Percentiles rank a stretch among this genome's conserved stretches.
These are phyloP conservation scores for Penicillium alfredii DNA, from an alignment of 495 filamentous ascomycete genomes.

Conservation along the genomic window DNA sequence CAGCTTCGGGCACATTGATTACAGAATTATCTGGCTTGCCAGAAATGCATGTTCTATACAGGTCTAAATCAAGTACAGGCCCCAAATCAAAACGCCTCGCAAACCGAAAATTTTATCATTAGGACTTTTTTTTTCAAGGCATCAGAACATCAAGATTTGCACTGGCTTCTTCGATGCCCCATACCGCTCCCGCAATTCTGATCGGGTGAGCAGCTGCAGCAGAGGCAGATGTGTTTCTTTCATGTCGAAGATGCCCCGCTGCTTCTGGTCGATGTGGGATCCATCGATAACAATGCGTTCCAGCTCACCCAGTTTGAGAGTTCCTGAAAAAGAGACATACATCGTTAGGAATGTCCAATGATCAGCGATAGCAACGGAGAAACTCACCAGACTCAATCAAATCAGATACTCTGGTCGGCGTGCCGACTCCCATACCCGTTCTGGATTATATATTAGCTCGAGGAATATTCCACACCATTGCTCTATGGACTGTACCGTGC, in stretches of 20 bases:
- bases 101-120: too few species aligned
- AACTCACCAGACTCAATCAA: constrained; percentile 70
- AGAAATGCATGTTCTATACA: too few species aligned
- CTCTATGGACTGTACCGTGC: constrained; percentile 41
- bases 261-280: constrained; percentile 87
- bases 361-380: too few species aligned
- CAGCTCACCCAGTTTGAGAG: constrained; percentile 60
- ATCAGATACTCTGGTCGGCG: constrained; percentile 73
- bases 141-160: constrained; percentile 39
- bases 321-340: constrained; percentile 49
- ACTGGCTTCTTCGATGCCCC: constrained; percentile 32
- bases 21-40: too few species aligned
- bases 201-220: constrained; percentile 57
- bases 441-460: constrained; percentile 32
- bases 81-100: too few species aligned
- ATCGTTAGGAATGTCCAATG: too few species aligned
- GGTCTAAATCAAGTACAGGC: too few species aligned
- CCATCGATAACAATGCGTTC: constrained; percentile 81
- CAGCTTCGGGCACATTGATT: too few species aligned
- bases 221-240: constrained; percentile 77
- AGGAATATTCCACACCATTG: not conserved
- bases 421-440: constrained; percentile 83
- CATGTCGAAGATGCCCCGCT: constrained; percentile 88
- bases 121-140: constrained; percentile 1
- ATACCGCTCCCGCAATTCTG: constrained; percentile 66